A percentile compares a stretch with the other conserved stretches of the same genome.
Evolutionary conservation across 441 rosid genomes (phyloP).

Genomic region (Breynia disticha): DNA sequence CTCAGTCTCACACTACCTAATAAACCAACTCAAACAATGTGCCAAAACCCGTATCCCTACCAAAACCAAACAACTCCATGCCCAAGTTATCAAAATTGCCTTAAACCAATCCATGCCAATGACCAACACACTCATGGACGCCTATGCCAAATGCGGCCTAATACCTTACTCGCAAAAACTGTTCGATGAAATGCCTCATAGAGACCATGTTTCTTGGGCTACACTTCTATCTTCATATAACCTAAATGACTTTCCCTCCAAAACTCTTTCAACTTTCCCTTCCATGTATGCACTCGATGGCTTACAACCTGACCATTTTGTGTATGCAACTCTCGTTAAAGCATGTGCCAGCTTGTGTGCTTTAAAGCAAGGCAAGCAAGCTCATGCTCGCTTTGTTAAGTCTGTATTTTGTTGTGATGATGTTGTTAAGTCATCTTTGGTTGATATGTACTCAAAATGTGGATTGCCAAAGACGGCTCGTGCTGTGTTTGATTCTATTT

Average conservation of each 20-base stretch:
- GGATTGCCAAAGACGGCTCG: constrained; percentile 36
- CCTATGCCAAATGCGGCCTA: constrained; percentile 45
- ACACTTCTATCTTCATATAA: constrained; percentile 65
- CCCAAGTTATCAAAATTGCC: constrained; percentile 45
- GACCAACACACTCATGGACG: constrained; percentile 43
- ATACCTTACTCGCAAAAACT: constrained; percentile 31
- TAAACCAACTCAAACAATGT: constrained; percentile 42
- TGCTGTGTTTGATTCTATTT: constrained; percentile 43
- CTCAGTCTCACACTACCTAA: constrained; percentile 23
- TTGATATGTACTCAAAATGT: constrained; percentile 76
- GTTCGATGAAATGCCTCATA: constrained; percentile 57
- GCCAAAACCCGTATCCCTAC: constrained; percentile 25
- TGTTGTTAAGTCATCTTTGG: constrained; percentile 69
- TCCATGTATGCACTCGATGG: constrained; percentile 20
- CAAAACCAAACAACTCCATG: constrained; percentile 39
- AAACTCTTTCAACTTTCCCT: constrained; percentile 39
- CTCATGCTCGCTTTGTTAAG: constrained; percentile 41
- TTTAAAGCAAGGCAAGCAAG: constrained; percentile 49
- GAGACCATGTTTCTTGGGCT: constrained; percentile 67
- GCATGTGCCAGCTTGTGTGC: constrained; percentile 55
- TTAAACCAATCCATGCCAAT: constrained; percentile 24
- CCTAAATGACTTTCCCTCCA: constrained; percentile 36
- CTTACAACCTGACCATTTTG: constrained; percentile 61
- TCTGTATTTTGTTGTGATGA: constrained; percentile 41
- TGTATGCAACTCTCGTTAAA: constrained; percentile 52